Conservation (phyloP, 495 filamentous ascomycete genomes). For the Podospora tetraspora region DNA sequence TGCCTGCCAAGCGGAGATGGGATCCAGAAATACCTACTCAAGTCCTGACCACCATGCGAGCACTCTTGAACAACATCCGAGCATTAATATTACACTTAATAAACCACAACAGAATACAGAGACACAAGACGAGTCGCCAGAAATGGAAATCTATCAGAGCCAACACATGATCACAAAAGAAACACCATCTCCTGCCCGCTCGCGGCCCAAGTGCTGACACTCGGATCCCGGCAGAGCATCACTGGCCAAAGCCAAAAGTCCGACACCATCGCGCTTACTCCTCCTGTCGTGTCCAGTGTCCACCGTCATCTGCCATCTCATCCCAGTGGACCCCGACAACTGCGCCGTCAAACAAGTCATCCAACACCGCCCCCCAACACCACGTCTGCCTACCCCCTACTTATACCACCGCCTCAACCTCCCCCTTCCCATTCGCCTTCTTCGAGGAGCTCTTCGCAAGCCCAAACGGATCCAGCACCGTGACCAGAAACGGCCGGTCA, state of each 20-base stretch:
- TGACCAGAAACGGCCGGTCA: conserved; percentile 45
- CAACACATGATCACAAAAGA: neutral
- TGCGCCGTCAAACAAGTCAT: neutral
- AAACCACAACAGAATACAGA: neutral
- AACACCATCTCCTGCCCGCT: neutral
- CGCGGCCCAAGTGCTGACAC: neutral
- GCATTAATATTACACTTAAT: neutral
- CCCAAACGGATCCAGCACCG: conserved; percentile 65
- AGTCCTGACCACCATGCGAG: neutral
- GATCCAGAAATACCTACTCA: neutral
- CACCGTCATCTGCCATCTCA: neutral
- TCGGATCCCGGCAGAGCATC: neutral
- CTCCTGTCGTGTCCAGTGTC: neutral
- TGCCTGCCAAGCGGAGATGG: neutral
- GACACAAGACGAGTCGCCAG: neutral
- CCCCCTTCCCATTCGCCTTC: conserved; percentile 13
- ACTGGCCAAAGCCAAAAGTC: neutral
- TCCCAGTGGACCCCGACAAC: neutral
- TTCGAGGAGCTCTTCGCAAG: conserved; percentile 56
- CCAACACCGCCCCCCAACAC: neutral
- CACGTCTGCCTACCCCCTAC: neutral
- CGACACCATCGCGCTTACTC: neutral
- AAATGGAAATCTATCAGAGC: neutral
- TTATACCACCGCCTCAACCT: conserved; percentile 11
- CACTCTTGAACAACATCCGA: neutral